Evolutionary conservation across 2,329 filamentous ascomycete genomes (phyloP), one percentile per base, ranked within the genome.

Genomic region (Phyllachora maydis): DNA sequence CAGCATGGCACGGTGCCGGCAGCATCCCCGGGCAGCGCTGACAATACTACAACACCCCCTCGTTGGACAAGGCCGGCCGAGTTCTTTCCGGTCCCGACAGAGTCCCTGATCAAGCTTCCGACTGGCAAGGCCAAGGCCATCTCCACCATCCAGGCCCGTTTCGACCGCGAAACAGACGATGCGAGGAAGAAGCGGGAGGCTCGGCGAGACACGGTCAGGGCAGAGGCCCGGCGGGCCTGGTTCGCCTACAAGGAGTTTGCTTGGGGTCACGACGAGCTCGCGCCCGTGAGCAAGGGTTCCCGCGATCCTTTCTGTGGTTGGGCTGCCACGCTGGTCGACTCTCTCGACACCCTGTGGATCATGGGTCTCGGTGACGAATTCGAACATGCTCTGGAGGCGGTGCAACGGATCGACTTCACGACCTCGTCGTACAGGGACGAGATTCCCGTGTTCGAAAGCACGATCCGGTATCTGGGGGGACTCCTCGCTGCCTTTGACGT

Each of bases 381-480:
- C 37, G 66, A 79, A 28, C 70, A 79, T 30, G 81, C 79, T 2
- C 66, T 77, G 21, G 57, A 64, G 24, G 68, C 61, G 4, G 66
- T 83, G 12, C 58, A 58, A 27, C 47, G 63, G 5, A 85, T 93
- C 28, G 81, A 93, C 45, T 93, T 93, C 36, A 88, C 77, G 3
- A 74, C 64, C 8, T 72, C 66, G 14, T 46, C 54, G 3, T 41
- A 46, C 9, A 56, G 70, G 23, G 42, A 48, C 18, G 65, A 76
- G 22, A 88, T 93, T 21, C 82, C 81, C n/a, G 59, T 91, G 6
- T 93, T 93, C 36, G 83, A 93, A 47, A 90, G 82, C 1, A 78
- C 72, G 8, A 93, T 95, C 39, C 68, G 85, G 24, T 92, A 93
- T 37, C 57, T 95, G 4, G 85, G 85, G 16, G 85, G 85, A 2